A percentile compares a stretch with the other conserved stretches of the same genome.
These are phyloP conservation scores for Colletotrichum limetticola DNA, from an alignment of 2,329 filamentous ascomycete genomes.

Conservation along the genomic window DNA sequence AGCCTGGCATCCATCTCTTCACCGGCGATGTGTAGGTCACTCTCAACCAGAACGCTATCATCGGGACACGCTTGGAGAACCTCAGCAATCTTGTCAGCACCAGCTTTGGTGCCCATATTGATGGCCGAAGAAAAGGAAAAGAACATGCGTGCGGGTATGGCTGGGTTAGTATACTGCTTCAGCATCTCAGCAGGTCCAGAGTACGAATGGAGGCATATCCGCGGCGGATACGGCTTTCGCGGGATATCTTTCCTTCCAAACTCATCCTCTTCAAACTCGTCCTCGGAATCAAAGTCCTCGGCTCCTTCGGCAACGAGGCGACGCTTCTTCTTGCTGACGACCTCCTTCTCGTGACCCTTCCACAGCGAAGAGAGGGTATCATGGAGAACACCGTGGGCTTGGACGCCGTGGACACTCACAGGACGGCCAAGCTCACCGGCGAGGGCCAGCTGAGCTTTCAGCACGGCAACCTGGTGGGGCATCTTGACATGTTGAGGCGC, in stretches of 20 bases:
- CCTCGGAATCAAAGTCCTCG: constrained; percentile 56
- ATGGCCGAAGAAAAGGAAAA: constrained; percentile 90
- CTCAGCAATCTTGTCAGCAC: constrained; percentile 63
- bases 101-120: constrained; percentile 72
- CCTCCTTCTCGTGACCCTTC: constrained; percentile 74
- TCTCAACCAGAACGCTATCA: constrained; percentile 85
- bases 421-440: constrained; percentile 74
- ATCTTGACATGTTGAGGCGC: constrained; percentile 75
- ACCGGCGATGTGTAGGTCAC: constrained; percentile 87
- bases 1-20: constrained; percentile 81
- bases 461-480: constrained; percentile 74
- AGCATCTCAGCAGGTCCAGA: constrained; percentile 81
- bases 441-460: constrained; percentile 75
- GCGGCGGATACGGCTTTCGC: constrained; percentile 78
- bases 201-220: constrained; percentile 95
- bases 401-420: constrained; percentile 79
- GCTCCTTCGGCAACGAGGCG: constrained; percentile 59
- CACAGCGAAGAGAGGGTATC: constrained; percentile 73
- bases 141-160: constrained; percentile 80
- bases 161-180: constrained; percentile 79
- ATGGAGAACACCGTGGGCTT: constrained; percentile 78
- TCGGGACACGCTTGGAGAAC: constrained; percentile 81
- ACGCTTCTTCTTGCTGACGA: constrained; percentile 69
- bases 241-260: constrained; percentile 11
- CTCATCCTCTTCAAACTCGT: constrained; percentile 41